Evolutionary conservation across 805 yeast species (phyloP).

Genomic region (Barnettozyma sucrosica): DNA sequence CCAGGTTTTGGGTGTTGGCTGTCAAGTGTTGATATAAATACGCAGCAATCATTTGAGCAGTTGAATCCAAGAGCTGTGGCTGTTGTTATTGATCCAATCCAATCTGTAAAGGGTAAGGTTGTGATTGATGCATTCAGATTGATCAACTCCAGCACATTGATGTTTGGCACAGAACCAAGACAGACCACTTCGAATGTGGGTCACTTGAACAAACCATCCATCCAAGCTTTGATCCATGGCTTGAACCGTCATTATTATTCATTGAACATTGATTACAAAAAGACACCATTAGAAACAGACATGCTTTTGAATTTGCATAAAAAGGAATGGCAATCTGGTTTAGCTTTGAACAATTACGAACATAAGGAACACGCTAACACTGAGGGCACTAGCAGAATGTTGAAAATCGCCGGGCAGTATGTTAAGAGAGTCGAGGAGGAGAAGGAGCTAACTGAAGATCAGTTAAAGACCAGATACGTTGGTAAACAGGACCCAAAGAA

Average conservation of each 20-base stretch:
- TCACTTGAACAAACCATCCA: slow-evolving; percentile 89
- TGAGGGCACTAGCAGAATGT: slow-evolving; percentile 70
- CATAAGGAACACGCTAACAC: slow-evolving; percentile 72
- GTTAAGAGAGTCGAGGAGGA: slow-evolving; percentile 90
- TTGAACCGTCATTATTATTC: slow-evolving; percentile 96
- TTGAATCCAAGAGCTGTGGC: slow-evolving; percentile 95
- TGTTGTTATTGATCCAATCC: slow-evolving; percentile 97
- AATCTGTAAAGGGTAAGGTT: slow-evolving; percentile 96
- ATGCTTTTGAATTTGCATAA: slow-evolving; percentile 94
- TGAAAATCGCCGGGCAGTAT: slow-evolving; percentile 83
- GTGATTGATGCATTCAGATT: slow-evolving; percentile 98
- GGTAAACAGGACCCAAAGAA: slow-evolving; percentile 99
- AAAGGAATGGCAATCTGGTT: slow-evolving; percentile 92
- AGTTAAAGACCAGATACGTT: slow-evolving; percentile 90
- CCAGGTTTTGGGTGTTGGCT: slow-evolving; percentile 99
- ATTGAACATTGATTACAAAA: slow-evolving; percentile 87
- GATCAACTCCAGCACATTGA: slow-evolving; percentile 77
- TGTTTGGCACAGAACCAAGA: slow-evolving; percentile 97
- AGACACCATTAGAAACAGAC: slow-evolving; percentile 85
- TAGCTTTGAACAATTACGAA: slow-evolving; percentile 70
- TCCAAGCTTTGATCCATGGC: slow-evolving; percentile 96
- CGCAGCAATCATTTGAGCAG: slow-evolving; percentile 97
- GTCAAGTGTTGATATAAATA: slow-evolving; percentile 93
- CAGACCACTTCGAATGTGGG: slow-evolving; percentile 96
- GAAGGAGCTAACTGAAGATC: slow-evolving; percentile 79